These are phyloP conservation scores for Stipa capillata DNA, from an alignment of 176 grass and related monocot genomes.

Conservation along the genomic window DNA sequence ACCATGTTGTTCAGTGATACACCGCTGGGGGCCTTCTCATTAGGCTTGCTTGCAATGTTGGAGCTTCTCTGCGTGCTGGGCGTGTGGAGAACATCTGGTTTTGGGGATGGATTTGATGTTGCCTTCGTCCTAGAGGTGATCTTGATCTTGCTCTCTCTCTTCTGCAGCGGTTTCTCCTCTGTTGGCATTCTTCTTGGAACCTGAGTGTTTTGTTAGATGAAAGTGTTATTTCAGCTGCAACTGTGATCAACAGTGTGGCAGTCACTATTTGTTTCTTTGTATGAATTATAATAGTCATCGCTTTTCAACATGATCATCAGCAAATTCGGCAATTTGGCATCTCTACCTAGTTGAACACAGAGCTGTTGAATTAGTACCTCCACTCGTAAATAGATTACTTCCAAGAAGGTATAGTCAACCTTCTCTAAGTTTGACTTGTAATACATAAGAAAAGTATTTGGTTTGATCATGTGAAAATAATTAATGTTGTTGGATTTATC, in stretches of 20 bases:
- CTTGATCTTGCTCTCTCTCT: constrained; percentile 46
- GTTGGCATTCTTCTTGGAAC: constrained; percentile 34
- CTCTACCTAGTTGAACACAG: neutral
- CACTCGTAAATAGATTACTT: too few species aligned
- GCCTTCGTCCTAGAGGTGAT: constrained; percentile 11
- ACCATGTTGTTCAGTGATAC: constrained; percentile 26
- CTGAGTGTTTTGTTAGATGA: constrained; percentile 8
- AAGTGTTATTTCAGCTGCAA: neutral
- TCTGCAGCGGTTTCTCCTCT: constrained; percentile 40
- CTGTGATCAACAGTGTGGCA: neutral
- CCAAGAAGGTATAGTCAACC: too few species aligned
- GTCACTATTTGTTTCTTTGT: neutral
- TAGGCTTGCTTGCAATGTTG: constrained; percentile 1
- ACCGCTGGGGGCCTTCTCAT: constrained; percentile 6
- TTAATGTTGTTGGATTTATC: too few species aligned
- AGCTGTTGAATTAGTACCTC: neutral
- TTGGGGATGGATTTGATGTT: neutral
- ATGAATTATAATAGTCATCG: neutral
- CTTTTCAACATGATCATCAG: neutral
- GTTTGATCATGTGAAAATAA: too few species aligned
- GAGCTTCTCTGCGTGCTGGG: constrained; percentile 1
- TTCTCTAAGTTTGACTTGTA: too few species aligned
- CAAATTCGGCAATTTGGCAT: neutral
- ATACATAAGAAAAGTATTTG: too few species aligned
- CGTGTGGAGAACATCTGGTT: neutral